Base-by-base conservation (phyloP, 192 early-diverging fungal species). In the Coemansia sp. region DNA sequence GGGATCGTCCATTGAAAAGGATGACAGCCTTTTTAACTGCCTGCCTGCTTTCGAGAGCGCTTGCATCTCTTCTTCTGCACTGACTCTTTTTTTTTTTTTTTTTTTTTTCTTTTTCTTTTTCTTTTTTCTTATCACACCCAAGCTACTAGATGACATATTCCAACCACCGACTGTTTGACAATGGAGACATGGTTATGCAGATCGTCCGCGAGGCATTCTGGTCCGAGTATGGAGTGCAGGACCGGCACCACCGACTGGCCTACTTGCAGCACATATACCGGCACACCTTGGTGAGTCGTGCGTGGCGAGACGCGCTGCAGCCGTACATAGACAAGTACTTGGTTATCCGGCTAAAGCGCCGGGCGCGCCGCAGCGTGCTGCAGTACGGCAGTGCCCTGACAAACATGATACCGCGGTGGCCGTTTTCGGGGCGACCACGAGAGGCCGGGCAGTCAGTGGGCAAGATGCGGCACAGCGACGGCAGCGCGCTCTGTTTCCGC, bases 241-340 rank as follows among this genome's bases (percentile, higher is more conserved):
- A 66, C 35, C 57, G 65, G 9, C 53, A 67, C 39, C 65, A 63
- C 31, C 59, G 65, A 5, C 71, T 73, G 13, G 71, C 59, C 11
- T 66, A 66, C 28, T 60, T 73, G 21, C 60, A 50, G 61, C 60
- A 67, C 24, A 62, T 66, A 16, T 66, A 50, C 61, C 71, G 65
- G 6, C 60, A 58, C 21, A 46, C 26, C 2, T 10, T 51, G 3
- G 65, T 73, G 9, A 63, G 71, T 26, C 71, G 60, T 1, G 61
- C 59, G 48, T 73, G 71, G 71, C 65, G 71, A 33, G 31, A 39
- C 5, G 58, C 58, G 13, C 53, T 73, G 18, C 39, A 37, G 40
- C 65, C 65, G 18, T 67, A 67, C 18, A 39, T 73, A 2, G 60
- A 59, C 59, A 67, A 65, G 34, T 59, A 67, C 42, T 45, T 73